These are phyloP conservation scores for Picocystis salinarum DNA, from an alignment of 139 green algal genomes.

Conservation along the genomic window DNA sequence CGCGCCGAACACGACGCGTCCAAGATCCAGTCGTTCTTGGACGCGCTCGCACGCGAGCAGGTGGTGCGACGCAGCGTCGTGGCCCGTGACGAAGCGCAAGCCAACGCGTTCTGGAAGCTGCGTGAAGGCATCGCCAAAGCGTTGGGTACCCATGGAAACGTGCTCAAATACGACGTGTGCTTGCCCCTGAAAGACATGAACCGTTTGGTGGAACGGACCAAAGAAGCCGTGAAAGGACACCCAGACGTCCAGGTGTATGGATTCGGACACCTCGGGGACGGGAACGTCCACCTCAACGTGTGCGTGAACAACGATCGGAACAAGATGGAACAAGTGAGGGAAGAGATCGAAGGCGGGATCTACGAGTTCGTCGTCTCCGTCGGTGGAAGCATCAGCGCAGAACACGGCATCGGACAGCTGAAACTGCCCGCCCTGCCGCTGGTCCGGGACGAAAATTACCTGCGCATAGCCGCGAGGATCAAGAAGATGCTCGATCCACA, in stretches of 20 bases:
- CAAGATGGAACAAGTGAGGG: conserved; percentile 21
- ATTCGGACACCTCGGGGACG: conserved; percentile 91
- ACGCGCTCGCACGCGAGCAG: neutral
- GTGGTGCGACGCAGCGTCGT: conserved; percentile 24
- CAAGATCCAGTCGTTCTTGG: conserved; percentile 61
- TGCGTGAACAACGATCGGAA: conserved; percentile 19
- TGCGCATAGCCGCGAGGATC: conserved; percentile 55
- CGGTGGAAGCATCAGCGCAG: conserved; percentile 74
- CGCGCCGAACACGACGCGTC: conserved; percentile 40
- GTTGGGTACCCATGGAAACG: conserved; percentile 34
- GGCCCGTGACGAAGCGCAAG: conserved; percentile 42
- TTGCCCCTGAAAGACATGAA: conserved; percentile 16
- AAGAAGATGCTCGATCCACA: conserved; percentile 73
- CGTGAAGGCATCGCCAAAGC: conserved; percentile 72
- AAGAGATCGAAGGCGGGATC: conserved; percentile 79
- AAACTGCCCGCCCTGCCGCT: conserved; percentile 24
- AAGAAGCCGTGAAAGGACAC: conserved; percentile 3
- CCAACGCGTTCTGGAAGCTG: conserved; percentile 60
- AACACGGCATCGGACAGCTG: conserved; percentile 89
- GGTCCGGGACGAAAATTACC: neutral
- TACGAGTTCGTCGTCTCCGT: conserved; percentile 59
- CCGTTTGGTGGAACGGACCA: conserved; percentile 30
- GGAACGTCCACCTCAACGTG: conserved; percentile 94
- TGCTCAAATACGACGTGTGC: conserved; percentile 87
- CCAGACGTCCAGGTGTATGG: conserved; percentile 12